Conservation (phyloP, 768 basidiomycete species). For the Arthromyces matolae region DNA sequence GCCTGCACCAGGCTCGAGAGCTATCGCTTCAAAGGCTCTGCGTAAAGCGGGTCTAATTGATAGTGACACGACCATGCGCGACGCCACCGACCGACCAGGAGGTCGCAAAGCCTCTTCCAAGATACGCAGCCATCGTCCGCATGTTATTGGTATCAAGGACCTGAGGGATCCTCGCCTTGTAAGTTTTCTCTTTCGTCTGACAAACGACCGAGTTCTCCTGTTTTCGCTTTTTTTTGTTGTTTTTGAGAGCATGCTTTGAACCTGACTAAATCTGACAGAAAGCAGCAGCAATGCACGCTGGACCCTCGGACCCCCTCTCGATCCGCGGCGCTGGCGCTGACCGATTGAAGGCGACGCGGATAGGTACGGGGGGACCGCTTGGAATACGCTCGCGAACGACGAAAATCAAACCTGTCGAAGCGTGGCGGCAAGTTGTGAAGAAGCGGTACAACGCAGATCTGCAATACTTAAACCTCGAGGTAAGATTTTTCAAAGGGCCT, state of each 20-base stretch:
- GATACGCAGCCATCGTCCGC: slow-evolving; percentile 55
- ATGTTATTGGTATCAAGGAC: slow-evolving; percentile 59
- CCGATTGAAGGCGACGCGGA: slow-evolving; percentile 10
- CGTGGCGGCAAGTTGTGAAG: slow-evolving; percentile 75
- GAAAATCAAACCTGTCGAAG: slow-evolving; percentile 44
- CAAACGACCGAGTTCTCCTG: neutral
- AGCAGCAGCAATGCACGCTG: slow-evolving; percentile 33
- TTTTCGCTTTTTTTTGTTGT: too few relatives aligned
- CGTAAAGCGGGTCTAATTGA: slow-evolving; percentile 75
- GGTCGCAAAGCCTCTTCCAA: slow-evolving; percentile 69
- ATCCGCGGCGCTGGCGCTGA: slow-evolving; percentile 64
- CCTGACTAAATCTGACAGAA: slow-evolving; percentile 18
- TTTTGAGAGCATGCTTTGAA: too few relatives aligned
- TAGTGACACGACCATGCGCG: slow-evolving; percentile 71
- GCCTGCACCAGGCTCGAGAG: slow-evolving; percentile 52
- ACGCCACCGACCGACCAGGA: slow-evolving; percentile 63
- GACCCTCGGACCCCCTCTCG: slow-evolving; percentile 51
- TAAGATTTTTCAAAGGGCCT: slow-evolving; percentile 34
- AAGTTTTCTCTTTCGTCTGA: slow-evolving; percentile 44
- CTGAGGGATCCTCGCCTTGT: slow-evolving; percentile 56
- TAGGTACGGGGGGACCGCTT: neutral
- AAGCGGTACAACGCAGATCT: slow-evolving; percentile 67
- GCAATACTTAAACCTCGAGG: slow-evolving; percentile 80
- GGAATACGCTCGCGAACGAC: slow-evolving; percentile 2
- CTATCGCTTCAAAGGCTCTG: slow-evolving; percentile 58